phyloP scores from a whole-genome alignment of 208 protist species.

The Trypanosoma rangeli region DNA sequence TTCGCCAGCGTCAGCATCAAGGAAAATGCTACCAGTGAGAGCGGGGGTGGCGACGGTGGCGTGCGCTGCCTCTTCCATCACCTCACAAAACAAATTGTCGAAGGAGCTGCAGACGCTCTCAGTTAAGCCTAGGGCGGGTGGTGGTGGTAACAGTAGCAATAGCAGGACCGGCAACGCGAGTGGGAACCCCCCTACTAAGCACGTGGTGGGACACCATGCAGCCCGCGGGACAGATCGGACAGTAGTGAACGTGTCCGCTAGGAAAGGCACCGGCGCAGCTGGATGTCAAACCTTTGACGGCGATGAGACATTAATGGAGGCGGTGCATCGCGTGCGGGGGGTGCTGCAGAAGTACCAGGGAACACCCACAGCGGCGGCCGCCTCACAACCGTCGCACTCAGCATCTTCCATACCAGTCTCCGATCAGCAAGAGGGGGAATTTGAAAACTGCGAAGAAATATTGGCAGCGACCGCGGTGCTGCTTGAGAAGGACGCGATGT shows the following conservation, averaged over 20 bases:
- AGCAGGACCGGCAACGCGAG: background rate
- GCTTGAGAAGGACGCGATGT: conserved; percentile 46
- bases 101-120: background rate
- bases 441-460: conserved; percentile 30
- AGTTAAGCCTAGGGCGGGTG: background rate
- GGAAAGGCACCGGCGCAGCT: background rate
- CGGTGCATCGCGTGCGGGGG: conserved; percentile 17
- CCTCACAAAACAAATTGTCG: background rate
- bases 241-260: background rate
- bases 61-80: conserved; percentile 2
- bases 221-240: background rate
- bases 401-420: background rate
- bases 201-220: background rate
- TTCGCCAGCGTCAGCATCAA: background rate
- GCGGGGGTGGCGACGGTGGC: background rate
- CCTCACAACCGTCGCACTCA: background rate
- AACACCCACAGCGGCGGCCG: conserved; percentile 7
- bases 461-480: conserved; percentile 43
- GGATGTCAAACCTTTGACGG: background rate
- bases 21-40: background rate
- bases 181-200: background rate
- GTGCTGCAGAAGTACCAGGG: conserved; percentile 18
- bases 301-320: background rate
- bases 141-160: background rate
- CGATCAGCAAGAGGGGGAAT: background rate